Evolutionary conservation across 345 rosid genomes (phyloP).

Genomic region (Pugionium dolabratum): DNA sequence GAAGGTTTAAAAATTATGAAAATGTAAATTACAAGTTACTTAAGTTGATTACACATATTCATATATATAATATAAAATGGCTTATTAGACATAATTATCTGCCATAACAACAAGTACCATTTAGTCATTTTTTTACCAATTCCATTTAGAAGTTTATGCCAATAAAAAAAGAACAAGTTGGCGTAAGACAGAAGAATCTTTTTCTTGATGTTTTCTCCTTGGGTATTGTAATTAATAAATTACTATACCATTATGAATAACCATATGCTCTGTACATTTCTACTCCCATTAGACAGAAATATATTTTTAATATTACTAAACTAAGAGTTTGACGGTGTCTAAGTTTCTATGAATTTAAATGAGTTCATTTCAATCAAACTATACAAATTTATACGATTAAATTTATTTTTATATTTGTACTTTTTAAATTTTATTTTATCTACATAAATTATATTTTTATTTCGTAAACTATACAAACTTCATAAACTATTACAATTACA

Average conservation of each 20-base stretch:
- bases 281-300: slow-evolving; percentile 21
- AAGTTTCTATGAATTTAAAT: not conserved
- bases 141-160: slow-evolving; percentile 26
- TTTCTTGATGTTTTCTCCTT: slow-evolving; percentile 45
- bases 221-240: slow-evolving; percentile 40
- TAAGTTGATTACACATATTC: not conserved
- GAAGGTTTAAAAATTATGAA: not conserved
- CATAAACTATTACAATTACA: too few relatives aligned
- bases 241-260: slow-evolving; percentile 35
- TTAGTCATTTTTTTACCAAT: slow-evolving; percentile 23
- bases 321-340: slow-evolving; percentile 32
- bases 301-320: slow-evolving; percentile 7
- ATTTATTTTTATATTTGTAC: too few relatives aligned
- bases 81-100: slow-evolving; percentile 4
- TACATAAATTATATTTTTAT: too few relatives aligned
- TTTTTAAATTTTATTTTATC: too few relatives aligned
- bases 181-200: slow-evolving; percentile 43
- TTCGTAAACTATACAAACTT: too few relatives aligned
- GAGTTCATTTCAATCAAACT: too few relatives aligned
- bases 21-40: not conserved
- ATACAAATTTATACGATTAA: too few relatives aligned
- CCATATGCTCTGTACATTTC: slow-evolving; percentile 41
- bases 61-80: not conserved
- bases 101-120: slow-evolving; percentile 28
- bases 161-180: slow-evolving; percentile 36